Conservation (phyloP, 371 early-diverging fungal species). For the Lichtheimia ramosa region DNA sequence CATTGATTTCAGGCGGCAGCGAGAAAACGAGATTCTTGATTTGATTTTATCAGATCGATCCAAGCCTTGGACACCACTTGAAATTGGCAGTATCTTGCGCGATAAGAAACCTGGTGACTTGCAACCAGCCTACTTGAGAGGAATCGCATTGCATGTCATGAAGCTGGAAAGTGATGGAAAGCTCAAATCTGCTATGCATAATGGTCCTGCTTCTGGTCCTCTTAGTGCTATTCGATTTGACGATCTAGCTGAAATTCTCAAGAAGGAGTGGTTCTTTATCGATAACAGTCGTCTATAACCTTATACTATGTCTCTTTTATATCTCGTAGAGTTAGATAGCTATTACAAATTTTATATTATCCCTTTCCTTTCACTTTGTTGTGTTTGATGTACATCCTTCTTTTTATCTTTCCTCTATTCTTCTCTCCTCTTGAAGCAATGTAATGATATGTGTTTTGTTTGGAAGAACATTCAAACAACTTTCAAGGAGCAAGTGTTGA, state of each 20-base stretch:
- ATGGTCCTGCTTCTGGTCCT: not conserved
- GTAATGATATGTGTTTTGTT: no score
- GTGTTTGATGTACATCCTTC: no score
- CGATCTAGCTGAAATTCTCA: conserved; percentile 10
- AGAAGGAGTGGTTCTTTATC: conserved; percentile 16
- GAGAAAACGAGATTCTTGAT: conserved; percentile 30
- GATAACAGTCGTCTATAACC: conserved; percentile 12
- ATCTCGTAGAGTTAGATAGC: no score
- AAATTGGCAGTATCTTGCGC: conserved; percentile 11
- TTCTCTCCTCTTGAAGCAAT: no score
- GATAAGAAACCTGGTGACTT: conserved; percentile 2
- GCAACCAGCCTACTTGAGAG: conserved; percentile 18
- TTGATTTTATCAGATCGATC: conserved; percentile 20
- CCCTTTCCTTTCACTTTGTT: no score
- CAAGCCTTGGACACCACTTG: conserved; percentile 21
- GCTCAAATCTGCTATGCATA: conserved; percentile 1
- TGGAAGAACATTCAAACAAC: no score
- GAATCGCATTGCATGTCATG: conserved; percentile 19
- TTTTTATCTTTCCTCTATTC: no score
- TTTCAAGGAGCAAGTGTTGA: no score
- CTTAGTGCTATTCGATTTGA: conserved; percentile 1
- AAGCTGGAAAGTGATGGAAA: conserved; percentile 20
- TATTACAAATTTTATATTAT: no score
- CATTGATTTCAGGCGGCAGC: conserved; percentile 15
- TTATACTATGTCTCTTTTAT: no score